These are phyloP conservation scores for Zangia roseola DNA, from an alignment of 768 basidiomycete species.

Conservation along the genomic window DNA sequence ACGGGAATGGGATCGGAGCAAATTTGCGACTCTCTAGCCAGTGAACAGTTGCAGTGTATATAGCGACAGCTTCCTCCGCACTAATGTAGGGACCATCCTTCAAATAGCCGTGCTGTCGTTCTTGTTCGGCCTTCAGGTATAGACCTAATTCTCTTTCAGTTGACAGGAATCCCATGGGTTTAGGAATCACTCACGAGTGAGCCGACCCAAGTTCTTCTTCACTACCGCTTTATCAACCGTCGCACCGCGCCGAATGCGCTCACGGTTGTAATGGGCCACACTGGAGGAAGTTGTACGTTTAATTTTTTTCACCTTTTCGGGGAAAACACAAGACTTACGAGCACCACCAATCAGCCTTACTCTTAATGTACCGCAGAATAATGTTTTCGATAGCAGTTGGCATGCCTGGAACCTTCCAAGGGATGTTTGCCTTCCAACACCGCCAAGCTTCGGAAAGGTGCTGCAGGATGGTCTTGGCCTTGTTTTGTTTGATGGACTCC, in stretches of 20 bases:
- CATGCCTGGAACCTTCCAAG: slow-evolving; percentile 99
- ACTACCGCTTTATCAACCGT: slow-evolving; percentile 98
- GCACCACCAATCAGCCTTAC: slow-evolving; percentile 99
- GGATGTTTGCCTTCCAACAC: slow-evolving; percentile 96
- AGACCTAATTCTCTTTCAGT: slow-evolving; percentile 48
- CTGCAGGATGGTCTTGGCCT: slow-evolving; percentile 98
- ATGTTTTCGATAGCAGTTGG: slow-evolving; percentile 99
- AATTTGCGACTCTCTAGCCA: slow-evolving; percentile 99
- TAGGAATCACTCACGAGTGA: slow-evolving; percentile 66
- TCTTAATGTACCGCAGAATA: slow-evolving; percentile 97
- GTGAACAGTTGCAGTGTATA: slow-evolving; percentile 97
- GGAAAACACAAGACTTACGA: slow-evolving; percentile 49
- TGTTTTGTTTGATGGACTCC: slow-evolving; percentile 98
- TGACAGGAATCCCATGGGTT: neutral
- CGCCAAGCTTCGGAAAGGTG: slow-evolving; percentile 98
- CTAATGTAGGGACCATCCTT: slow-evolving; percentile 99
- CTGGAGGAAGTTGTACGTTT: slow-evolving; percentile 32
- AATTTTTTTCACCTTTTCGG: neutral
- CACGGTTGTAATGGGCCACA: slow-evolving; percentile 97
- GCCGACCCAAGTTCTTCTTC: slow-evolving; percentile 97
- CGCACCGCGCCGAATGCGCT: slow-evolving; percentile 94
- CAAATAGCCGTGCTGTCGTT: slow-evolving; percentile 96
- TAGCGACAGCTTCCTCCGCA: slow-evolving; percentile 97
- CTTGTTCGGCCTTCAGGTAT: slow-evolving; percentile 98
- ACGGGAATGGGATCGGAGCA: slow-evolving; percentile 98